phyloP scores from a whole-genome alignment of 1,139 yeast genomes.

The Keqinozyma sinolaborantium region DNA sequence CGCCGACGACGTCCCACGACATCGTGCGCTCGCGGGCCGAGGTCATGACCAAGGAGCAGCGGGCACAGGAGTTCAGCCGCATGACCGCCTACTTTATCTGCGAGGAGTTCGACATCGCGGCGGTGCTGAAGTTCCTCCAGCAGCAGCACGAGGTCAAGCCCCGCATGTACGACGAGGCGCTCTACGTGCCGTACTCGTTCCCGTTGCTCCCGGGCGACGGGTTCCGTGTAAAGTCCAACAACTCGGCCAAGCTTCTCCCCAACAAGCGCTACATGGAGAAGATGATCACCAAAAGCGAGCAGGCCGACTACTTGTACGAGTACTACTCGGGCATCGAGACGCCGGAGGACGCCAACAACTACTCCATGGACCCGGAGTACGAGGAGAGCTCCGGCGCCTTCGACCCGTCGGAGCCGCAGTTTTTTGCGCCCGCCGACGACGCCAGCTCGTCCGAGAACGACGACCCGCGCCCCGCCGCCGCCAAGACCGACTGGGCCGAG shows the following conservation, averaged over 20 bases:
- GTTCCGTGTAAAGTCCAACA: constrained; percentile 75
- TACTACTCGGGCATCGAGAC: constrained; percentile 82
- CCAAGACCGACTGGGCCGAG: constrained; percentile 23
- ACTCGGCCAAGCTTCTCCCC: constrained; percentile 59
- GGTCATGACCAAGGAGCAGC: constrained; percentile 59
- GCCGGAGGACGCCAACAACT: constrained; percentile 60
- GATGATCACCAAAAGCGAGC: constrained; percentile 75
- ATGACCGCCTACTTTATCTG: constrained; percentile 90
- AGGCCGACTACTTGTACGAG: constrained; percentile 86
- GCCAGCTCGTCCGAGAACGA: constrained; percentile 6
- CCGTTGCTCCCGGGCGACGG: constrained; percentile 92
- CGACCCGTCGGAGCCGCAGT: constrained; percentile 50
- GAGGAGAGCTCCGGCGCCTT: constrained; percentile 38
- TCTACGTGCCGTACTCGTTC: constrained; percentile 84
- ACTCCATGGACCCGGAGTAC: constrained; percentile 46
- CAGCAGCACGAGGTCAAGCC: constrained; percentile 80
- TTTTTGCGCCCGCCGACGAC: constrained; percentile 39
- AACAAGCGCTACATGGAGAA: constrained; percentile 70
- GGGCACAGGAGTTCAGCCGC: constrained; percentile 71
- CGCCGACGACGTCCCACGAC: constrained; percentile 26
- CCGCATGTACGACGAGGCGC: constrained; percentile 82
- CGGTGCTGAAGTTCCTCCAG: constrained; percentile 61
- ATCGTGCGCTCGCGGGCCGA: constrained; percentile 63
- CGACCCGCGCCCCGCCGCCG: constrained; percentile 6
- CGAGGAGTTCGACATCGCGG: constrained; percentile 68